A percentile compares a stretch with the other conserved stretches of the same genome.
Evolutionary conservation across 2,329 filamentous ascomycete genomes (phyloP).

Genomic region (Penicillium sp.): DNA sequence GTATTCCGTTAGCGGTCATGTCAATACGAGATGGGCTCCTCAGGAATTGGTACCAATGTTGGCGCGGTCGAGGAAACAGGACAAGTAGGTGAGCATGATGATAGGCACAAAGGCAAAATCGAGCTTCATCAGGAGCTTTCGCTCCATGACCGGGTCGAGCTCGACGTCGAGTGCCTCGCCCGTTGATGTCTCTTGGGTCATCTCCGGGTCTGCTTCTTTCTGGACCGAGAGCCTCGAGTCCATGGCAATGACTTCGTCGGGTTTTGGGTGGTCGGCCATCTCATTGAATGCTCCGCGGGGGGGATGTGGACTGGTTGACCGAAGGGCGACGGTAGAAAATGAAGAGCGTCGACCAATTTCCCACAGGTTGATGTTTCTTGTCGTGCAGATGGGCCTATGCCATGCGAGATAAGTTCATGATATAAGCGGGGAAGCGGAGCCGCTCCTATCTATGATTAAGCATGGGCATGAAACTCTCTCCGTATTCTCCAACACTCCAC

Average conservation of each 20-base stretch:
- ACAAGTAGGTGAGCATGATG: constrained; percentile 59
- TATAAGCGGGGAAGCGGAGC: neutral
- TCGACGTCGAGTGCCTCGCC: constrained; percentile 28
- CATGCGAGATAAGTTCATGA: constrained; percentile 7
- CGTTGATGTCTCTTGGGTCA: constrained; percentile 14
- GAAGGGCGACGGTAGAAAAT: neutral
- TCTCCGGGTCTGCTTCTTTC: constrained; percentile 13
- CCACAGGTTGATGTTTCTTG: neutral
- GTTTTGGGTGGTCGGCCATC: constrained; percentile 4
- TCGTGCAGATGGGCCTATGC: neutral
- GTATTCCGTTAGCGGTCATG: constrained; percentile 2
- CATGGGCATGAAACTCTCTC: neutral
- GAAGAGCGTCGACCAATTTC: neutral
- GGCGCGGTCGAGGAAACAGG: constrained; percentile 57
- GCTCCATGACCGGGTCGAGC: constrained; percentile 51
- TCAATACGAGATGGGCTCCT: neutral
- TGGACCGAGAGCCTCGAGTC: constrained; percentile 16
- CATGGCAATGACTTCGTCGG: constrained; percentile 9
- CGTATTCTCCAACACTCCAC: neutral
- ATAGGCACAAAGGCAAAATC: constrained; percentile 54
- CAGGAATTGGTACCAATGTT: constrained; percentile 48
- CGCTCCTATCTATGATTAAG: neutral
- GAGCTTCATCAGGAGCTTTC: constrained; percentile 51
- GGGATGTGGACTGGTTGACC: neutral
- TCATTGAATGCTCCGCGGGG: neutral